Evolutionary conservation across 148 eudicot genomes (phyloP), one percentile per base, ranked within the genome.

Genomic region (Heliosperma pusillum): DNA sequence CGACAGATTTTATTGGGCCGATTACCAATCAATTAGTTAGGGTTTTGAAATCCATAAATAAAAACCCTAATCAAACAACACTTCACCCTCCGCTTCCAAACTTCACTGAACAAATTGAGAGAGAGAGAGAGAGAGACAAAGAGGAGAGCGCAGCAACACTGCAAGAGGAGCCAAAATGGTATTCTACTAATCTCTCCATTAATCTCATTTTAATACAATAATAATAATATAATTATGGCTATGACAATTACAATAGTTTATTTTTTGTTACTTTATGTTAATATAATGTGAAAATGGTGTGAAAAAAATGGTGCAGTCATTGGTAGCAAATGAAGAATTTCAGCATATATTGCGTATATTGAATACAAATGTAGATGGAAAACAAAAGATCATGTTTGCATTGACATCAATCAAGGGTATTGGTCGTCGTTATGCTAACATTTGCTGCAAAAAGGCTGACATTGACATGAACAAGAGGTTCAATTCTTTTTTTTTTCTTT

Each of bases 391-490:
- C 76, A 91, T 93, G 98, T 93, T 86, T 76, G 98, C 98, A n/a
- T 68, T 93, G 85, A 93, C 98, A 55, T 89, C 98, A 2, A 93
- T 93, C 85, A 93, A 93, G 77, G 98, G 98, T 89, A 89, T 93
- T 58, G 98, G 98, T 10, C 97, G 98, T 25, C 97, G 98, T 75
- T 93, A 86, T 74, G 85, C 98, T 72, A 93, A 93, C 74, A 89
- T 93, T 63, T 94, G 92, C 68, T 93, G 98, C 82, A 93, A 93
- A 83, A 93, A 93, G 57, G 98, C 98, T 59, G 98, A 93, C 63
- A 75, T 93, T 59, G 97, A 93, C 88, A 93, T 91, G 97, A 93
- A 91, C 89, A 93, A 93, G 71, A 91, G 98, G 98, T 91, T n/a
- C n/a, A n/a, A n/a, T n/a, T n/a, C n/a, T n/a, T n/a, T 7, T 0